Percentiles rank a stretch among this genome's conserved stretches.
phyloP scores from a whole-genome alignment of 768 basidiomycete genomes.

The Kwoniella sp. region DNA sequence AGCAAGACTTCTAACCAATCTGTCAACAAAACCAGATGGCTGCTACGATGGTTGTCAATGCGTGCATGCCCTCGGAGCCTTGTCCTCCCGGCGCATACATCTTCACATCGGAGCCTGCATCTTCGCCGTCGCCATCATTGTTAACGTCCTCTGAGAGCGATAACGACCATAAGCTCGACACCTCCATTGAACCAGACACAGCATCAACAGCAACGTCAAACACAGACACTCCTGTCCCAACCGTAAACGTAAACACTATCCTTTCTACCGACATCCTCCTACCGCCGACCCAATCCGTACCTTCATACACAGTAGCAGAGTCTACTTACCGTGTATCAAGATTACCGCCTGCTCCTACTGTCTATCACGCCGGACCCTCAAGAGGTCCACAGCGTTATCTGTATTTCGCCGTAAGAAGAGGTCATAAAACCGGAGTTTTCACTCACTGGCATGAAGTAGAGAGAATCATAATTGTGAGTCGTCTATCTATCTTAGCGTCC shows the following conservation, averaged over 20 bases:
- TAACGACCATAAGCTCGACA: neutral
- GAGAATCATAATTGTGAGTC: slow-evolving; percentile 44
- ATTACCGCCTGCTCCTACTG: slow-evolving; percentile 19
- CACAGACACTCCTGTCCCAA: slow-evolving; percentile 17
- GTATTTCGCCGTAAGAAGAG: slow-evolving; percentile 44
- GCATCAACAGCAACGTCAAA: too few relatives aligned
- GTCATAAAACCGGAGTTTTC: slow-evolving; percentile 43
- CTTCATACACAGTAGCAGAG: slow-evolving; percentile 10
- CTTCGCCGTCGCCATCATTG: neutral
- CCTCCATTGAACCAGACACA: neutral
- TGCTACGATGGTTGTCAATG: slow-evolving; percentile 6
- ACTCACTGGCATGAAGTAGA: slow-evolving; percentile 45
- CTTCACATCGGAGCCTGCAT: slow-evolving; percentile 12
- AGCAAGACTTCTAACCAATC: neutral
- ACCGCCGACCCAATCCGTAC: slow-evolving; percentile 13
- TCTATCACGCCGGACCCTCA: slow-evolving; percentile 21
- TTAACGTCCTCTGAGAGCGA: neutral
- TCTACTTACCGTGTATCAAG: slow-evolving; percentile 19
- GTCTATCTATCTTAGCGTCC: neutral
- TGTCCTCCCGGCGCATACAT: slow-evolving; percentile 13
- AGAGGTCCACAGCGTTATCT: slow-evolving; percentile 29
- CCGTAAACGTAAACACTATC: slow-evolving; percentile 1
- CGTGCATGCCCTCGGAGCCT: neutral
- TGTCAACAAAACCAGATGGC: slow-evolving; percentile 8
- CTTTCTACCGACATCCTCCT: slow-evolving; percentile 9